Percentiles rank a stretch among this genome's conserved stretches.
Evolutionary conservation across 2,329 filamentous ascomycete genomes (phyloP).

Genomic region (Calonectria naviculata): DNA sequence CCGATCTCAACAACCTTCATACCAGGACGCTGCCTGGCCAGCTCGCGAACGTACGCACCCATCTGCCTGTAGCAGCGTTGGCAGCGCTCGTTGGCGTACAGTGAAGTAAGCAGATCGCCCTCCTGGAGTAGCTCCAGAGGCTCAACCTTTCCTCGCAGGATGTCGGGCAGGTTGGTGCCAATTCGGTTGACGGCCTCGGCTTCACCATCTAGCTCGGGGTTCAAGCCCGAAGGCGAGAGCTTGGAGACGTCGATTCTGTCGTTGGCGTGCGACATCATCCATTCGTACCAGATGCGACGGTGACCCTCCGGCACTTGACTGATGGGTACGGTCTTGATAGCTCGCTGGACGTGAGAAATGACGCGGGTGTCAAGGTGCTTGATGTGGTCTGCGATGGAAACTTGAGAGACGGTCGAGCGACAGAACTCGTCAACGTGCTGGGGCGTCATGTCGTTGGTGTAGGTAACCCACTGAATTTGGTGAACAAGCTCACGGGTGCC

Average conservation of each 20-base stretch:
- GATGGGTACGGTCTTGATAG: conserved; percentile 4
- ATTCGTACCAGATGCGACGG: conserved; percentile 17
- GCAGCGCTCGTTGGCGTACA: conserved; percentile 16
- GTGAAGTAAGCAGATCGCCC: conserved; percentile 5
- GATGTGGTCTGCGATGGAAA: conserved; percentile 3
- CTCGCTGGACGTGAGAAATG: conserved; percentile 14
- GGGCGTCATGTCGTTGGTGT: conserved; percentile 4
- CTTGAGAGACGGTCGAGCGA: neutral
- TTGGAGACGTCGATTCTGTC: conserved; percentile 8
- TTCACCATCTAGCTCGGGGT: conserved; percentile 5
- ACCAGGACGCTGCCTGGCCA: conserved; percentile 50
- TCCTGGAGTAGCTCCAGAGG: conserved; percentile 5
- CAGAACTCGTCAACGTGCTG: conserved; percentile 2
- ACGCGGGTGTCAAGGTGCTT: conserved; percentile 6
- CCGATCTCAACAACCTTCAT: conserved; percentile 52
- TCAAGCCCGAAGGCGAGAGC: neutral
- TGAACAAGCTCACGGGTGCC: conserved; percentile 14
- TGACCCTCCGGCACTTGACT: neutral
- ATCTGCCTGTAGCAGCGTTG: conserved; percentile 11
- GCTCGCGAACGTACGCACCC: neutral
- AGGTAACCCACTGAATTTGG: conserved; percentile 12
- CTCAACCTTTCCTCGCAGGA: conserved; percentile 4
- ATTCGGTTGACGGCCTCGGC: conserved; percentile 11
- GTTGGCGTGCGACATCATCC: conserved; percentile 13
- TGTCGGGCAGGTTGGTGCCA: conserved; percentile 2